Percentiles rank a stretch among this genome's conserved stretches.
Conservation (phyloP, 75 land plant species). For the Isoetes taiwanensis region DNA sequence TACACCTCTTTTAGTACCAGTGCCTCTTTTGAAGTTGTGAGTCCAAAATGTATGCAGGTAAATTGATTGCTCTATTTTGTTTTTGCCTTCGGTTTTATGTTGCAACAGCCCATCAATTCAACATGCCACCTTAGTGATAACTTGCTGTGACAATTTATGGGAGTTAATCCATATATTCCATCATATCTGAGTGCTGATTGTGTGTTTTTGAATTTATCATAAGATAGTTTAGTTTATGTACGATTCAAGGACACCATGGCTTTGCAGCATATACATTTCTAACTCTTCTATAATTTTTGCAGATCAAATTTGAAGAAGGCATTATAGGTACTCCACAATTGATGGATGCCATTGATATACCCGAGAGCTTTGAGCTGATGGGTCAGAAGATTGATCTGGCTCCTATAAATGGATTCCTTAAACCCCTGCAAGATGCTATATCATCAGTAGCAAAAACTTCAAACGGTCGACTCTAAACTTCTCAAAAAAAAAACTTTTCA, state of each 20-base stretch:
- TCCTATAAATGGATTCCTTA: conserved; percentile 46
- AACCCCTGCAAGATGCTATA: conserved; percentile 67
- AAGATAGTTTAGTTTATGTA: too few relatives aligned
- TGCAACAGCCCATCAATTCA: too few relatives aligned
- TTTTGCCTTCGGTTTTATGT: too few relatives aligned
- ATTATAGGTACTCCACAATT: conserved; percentile 78
- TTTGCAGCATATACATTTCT: neutral
- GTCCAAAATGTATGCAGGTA: conserved; percentile 90
- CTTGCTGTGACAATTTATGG: too few relatives aligned
- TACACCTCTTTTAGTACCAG: conserved; percentile 64
- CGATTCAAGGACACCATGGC: too few relatives aligned
- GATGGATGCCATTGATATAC: conserved; percentile 64
- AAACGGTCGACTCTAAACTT: conserved; percentile 70
- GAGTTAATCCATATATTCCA: too few relatives aligned
- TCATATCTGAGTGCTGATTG: neutral
- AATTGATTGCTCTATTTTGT: too few relatives aligned
- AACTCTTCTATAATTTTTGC: conserved; percentile 10
- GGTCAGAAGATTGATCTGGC: conserved; percentile 74
- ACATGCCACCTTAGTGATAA: too few relatives aligned
- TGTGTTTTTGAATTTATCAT: too few relatives aligned
- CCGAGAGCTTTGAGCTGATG: conserved; percentile 57
- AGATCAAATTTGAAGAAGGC: conserved; percentile 83
- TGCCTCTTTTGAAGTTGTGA: conserved; percentile 80
- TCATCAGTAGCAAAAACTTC: conserved; percentile 60
- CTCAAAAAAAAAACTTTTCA: conserved; percentile 69